Base-by-base conservation (phyloP, 176 grass and related monocot species). In the Aegilops bicornis region DNA sequence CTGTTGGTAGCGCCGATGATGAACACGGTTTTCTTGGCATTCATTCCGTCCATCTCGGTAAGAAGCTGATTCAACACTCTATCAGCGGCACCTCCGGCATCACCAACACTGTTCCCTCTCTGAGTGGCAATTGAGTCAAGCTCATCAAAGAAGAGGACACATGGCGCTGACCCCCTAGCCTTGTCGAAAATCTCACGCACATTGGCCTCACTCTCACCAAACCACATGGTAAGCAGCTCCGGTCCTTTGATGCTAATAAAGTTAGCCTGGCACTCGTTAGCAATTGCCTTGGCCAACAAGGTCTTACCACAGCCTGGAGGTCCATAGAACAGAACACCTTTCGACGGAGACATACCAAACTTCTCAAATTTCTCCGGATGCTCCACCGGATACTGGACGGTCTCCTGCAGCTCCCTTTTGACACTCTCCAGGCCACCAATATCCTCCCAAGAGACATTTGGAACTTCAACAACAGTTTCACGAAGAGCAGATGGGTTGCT, bases 291-390 rank as follows among this genome's bases (percentile, higher is more conserved):
- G 42, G 95, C 95, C 83, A 97, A 85, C 77, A 97, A 86, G 19
- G 95, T 97, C 66, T 97, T 97, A 47, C 90, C 95, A 77, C 95
- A 97, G 79, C 95, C 95, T 79, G 95, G 92, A 59, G 92, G 95
- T 14, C 95, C 95, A 83, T 97, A 97, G 77, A 97, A 97, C 35
- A 97, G 72, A 82, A 97, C 95, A 65, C 95, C 95, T 79, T 97
- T 97, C 1, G 92, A 97, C 7, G 95, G 95, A 24, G 92, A 93
- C 95, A 97, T 97, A 10, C 95, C 95, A 80, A 97, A 97, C 77
- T 94, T 97, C 79, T 97, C 95, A 5, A 97, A 97, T 68, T 97
- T 97, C 83, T 97, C 95, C 0, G 95, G 92, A 73, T 97, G 95
- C 60, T 97, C 95, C 67, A 94, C 95, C 13, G 92, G 95, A 80